phyloP scores from a whole-genome alignment of 306 rosid species.

The Bauhinia variegata region DNA sequence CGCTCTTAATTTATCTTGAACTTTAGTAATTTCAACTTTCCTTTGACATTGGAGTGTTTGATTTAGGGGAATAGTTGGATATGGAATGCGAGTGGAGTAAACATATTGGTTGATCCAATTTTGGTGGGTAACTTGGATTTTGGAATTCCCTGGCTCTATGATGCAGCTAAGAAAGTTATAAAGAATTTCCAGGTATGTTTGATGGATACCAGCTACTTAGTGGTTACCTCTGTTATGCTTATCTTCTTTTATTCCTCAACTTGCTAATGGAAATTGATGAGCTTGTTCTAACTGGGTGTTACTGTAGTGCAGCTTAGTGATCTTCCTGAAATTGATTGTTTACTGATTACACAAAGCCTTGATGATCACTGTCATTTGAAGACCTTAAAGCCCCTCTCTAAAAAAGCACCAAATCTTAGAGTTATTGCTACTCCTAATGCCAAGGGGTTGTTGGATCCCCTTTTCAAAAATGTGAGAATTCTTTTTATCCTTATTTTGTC shows the following conservation, averaged over 20 bases:
- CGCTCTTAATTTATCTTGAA: constrained; percentile 21
- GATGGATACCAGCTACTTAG: constrained; percentile 19
- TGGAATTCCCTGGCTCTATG: constrained; percentile 95
- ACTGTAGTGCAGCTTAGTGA: constrained; percentile 76
- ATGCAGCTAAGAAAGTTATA: constrained; percentile 80
- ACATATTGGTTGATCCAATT: constrained; percentile 86
- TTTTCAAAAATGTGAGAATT: constrained; percentile 72
- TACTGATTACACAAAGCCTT: constrained; percentile 89
- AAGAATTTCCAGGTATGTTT: constrained; percentile 73
- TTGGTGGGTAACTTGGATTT: constrained; percentile 96
- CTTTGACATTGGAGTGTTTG: constrained; percentile 25
- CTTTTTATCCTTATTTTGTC: constrained; percentile 5
- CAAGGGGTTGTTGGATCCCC: constrained; percentile 72
- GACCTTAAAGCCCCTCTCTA: constrained; percentile 74
- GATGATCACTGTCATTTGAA: constrained; percentile 98
- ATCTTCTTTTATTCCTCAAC: constrained; percentile 20
- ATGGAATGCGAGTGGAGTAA: constrained; percentile 72
- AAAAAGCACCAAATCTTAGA: constrained; percentile 62
- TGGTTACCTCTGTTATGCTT: constrained; percentile 16
- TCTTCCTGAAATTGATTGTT: constrained; percentile 82
- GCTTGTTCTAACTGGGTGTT: constrained; percentile 41
- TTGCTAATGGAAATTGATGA: constrained; percentile 21
- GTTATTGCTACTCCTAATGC: constrained; percentile 90
- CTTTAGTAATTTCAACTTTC: constrained; percentile 27
- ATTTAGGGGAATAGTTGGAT: constrained; percentile 88